These are phyloP conservation scores for Panaeolus papilionaceus DNA, from an alignment of 768 basidiomycete genomes.

Conservation along the genomic window DNA sequence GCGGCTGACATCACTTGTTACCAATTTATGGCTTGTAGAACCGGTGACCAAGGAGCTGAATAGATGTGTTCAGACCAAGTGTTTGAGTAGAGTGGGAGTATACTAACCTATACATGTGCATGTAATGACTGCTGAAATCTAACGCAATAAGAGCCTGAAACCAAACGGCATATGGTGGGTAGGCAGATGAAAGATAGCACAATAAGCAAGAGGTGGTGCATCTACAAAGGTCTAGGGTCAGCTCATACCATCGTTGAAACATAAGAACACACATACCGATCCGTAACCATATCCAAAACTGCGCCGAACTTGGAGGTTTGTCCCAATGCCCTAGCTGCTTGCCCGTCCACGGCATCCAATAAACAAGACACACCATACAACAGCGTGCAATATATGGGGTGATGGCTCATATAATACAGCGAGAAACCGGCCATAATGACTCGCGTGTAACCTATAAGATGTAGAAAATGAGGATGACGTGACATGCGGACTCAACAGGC, in stretches of 20 bases:
- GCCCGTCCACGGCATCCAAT: constrained; percentile 94
- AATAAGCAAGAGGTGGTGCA: constrained; percentile 96
- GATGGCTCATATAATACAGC: constrained; percentile 92
- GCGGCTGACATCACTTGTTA: constrained; percentile 90
- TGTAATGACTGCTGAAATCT: constrained; percentile 98
- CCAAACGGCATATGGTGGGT: constrained; percentile 81
- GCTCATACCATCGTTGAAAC: constrained; percentile 11
- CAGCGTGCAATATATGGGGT: constrained; percentile 91
- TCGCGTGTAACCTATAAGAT: constrained; percentile 78
- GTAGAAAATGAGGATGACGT: constrained; percentile 24
- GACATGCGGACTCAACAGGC: constrained; percentile 17
- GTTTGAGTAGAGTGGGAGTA: constrained; percentile 6
- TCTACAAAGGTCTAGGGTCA: constrained; percentile 45
- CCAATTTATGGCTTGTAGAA: constrained; percentile 89
- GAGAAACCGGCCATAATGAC: constrained; percentile 90
- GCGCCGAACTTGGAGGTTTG: constrained; percentile 98
- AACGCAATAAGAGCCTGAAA: constrained; percentile 97
- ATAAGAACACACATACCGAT: constrained; percentile 68
- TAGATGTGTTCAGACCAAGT: constrained; percentile 20
- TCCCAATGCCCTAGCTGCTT: constrained; percentile 84
- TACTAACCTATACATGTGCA: constrained; percentile 98
- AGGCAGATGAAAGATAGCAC: constrained; percentile 91
- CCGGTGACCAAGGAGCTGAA: constrained; percentile 93
- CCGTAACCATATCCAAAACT: constrained; percentile 99
- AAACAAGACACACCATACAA: constrained; percentile 91